Evolutionary conservation across 495 filamentous ascomycete species (phyloP).

Genomic region (Haplographium delicatum): DNA sequence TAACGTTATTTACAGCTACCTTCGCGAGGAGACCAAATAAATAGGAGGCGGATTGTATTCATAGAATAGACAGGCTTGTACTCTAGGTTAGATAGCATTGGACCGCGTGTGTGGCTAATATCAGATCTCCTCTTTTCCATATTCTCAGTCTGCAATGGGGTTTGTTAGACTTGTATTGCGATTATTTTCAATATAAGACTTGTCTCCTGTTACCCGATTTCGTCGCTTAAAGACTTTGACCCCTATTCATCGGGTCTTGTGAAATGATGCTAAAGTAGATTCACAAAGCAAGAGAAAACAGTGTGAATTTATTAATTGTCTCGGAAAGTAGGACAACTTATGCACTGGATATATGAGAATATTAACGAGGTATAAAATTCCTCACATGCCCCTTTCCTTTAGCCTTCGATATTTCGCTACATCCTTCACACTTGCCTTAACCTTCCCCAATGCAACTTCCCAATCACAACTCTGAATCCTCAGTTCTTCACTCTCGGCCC

Average conservation of each 20-base stretch:
- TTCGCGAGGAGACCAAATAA: conserved; percentile 27
- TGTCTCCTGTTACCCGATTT: no score
- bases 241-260: no score
- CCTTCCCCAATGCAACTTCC: conserved; percentile 60
- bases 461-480: conserved; percentile 70
- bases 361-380: background rate
- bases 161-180: background rate
- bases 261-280: no score
- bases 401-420: conserved; percentile 64
- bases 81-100: conserved; percentile 20
- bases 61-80: conserved; percentile 21
- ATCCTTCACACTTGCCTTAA: conserved; percentile 78
- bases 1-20: conserved; percentile 21
- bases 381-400: conserved; percentile 33
- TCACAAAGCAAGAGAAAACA: no score
- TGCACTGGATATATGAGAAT: no score
- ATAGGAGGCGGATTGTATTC: conserved; percentile 15
- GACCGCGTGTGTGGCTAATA: conserved; percentile 11
- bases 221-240: no score
- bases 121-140: conserved; percentile 20
- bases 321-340: no score
- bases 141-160: background rate
- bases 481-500: conserved; percentile 30
- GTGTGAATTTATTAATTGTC: no score
- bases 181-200: no score